phyloP scores from a whole-genome alignment of 805 yeast genomes.

The Hanseniaspora lindneri region DNA sequence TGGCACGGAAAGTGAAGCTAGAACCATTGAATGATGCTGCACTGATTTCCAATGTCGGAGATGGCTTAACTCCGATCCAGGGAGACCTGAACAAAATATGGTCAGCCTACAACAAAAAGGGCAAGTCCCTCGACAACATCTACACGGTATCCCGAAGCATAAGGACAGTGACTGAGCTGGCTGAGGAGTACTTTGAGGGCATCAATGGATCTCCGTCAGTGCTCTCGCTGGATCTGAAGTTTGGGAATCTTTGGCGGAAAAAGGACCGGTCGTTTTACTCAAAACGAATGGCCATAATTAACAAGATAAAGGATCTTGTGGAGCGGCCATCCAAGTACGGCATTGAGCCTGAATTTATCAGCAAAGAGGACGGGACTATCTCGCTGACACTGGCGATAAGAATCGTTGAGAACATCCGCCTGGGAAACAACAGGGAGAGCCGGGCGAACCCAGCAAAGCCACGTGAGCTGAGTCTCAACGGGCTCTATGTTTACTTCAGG shows the following conservation, averaged over 20 bases:
- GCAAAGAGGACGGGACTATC: conserved; percentile 9
- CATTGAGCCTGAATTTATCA: conserved; percentile 18
- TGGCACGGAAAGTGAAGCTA: conserved; percentile 1
- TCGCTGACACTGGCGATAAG: conserved; percentile 21
- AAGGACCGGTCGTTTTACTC: conserved; percentile 25
- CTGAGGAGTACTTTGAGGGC: conserved; percentile 26
- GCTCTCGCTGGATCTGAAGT: conserved; percentile 23
- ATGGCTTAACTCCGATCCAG: not conserved
- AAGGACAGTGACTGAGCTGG: conserved; percentile 23
- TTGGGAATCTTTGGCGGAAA: conserved; percentile 26
- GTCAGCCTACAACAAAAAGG: not conserved
- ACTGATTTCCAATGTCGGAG: conserved; percentile 5
- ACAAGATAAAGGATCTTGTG: conserved; percentile 21
- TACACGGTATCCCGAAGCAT: conserved; percentile 24
- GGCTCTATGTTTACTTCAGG: conserved; percentile 24
- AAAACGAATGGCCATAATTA: conserved; percentile 25
- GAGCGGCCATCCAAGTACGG: conserved; percentile 21
- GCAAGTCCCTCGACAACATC: conserved; percentile 1
- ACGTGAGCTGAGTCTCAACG: conserved; percentile 22
- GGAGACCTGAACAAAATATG: conserved; percentile 1
- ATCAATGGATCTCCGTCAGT: conserved; percentile 25
- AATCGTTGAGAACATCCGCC: conserved; percentile 25
- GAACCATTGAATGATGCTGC: conserved; percentile 9
- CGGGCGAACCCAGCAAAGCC: conserved; percentile 16
- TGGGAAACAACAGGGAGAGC: conserved; percentile 24